A percentile compares a stretch with the other conserved stretches of the same genome.
Evolutionary conservation across 1,284 basidiomycete species (phyloP).

Genomic region (Athelia sp.): DNA sequence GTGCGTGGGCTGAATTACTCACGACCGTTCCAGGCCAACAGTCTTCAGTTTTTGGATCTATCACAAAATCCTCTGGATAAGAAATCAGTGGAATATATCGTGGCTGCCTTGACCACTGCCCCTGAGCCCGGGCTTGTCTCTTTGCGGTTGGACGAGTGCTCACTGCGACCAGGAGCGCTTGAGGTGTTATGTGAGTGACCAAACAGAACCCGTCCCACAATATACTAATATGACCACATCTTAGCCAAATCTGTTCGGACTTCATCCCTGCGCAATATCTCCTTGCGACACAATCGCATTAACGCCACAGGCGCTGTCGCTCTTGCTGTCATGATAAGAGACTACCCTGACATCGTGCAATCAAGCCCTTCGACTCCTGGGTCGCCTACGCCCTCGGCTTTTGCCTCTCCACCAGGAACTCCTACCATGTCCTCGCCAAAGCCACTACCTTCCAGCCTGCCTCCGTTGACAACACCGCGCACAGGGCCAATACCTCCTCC

Average conservation of each 20-base stretch:
- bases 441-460: slow-evolving; percentile 22
- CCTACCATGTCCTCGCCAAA: slow-evolving; percentile 16
- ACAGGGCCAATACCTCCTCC: slow-evolving; percentile 49
- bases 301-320: slow-evolving; percentile 80
- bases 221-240: not conserved
- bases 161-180: slow-evolving; percentile 63
- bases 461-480: slow-evolving; percentile 28
- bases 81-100: slow-evolving; percentile 77
- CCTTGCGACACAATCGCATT: slow-evolving; percentile 83
- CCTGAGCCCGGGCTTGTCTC: slow-evolving; percentile 65
- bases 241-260: slow-evolving; percentile 77
- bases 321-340: slow-evolving; percentile 91
- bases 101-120: slow-evolving; percentile 57
- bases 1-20: not conserved
- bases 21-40: slow-evolving; percentile 49
- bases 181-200: slow-evolving; percentile 67
- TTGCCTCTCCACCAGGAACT: slow-evolving; percentile 13
- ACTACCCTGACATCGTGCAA: slow-evolving; percentile 81
- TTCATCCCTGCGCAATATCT: slow-evolving; percentile 82
- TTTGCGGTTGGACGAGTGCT: slow-evolving; percentile 79
- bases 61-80: slow-evolving; percentile 87
- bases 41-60: slow-evolving; percentile 81
- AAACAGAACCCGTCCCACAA: not conserved
- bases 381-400: slow-evolving; percentile 13
- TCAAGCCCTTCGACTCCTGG: slow-evolving; percentile 9